These are phyloP conservation scores for Phyllosticta citribraziliensis DNA, from an alignment of 2,329 filamentous ascomycete genomes.

Conservation along the genomic window DNA sequence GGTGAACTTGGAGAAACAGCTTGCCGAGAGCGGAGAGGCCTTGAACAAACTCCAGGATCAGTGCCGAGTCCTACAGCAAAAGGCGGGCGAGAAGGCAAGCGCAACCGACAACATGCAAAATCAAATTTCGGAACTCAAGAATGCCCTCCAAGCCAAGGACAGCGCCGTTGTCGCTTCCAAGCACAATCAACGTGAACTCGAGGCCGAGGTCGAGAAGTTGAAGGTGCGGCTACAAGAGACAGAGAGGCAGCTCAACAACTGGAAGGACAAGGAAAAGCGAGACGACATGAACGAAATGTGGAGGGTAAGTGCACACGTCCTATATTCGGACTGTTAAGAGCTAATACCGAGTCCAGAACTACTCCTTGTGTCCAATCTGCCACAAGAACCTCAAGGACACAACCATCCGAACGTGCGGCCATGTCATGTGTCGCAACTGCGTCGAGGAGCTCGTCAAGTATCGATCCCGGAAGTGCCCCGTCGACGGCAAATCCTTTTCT, in stretches of 20 bases:
- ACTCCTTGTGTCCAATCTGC: conserved; percentile 77
- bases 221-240: conserved; percentile 67
- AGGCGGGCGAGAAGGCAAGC: conserved; percentile 59
- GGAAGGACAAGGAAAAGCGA: conserved; percentile 57
- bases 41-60: conserved; percentile 62
- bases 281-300: conserved; percentile 11
- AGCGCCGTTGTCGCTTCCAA: conserved; percentile 55
- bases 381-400: conserved; percentile 91
- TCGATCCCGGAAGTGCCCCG: conserved; percentile 89
- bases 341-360: conserved; percentile 3
- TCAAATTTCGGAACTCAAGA: conserved; percentile 69
- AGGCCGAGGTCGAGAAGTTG: conserved; percentile 68
- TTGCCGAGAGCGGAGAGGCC: conserved; percentile 70
- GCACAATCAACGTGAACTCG: conserved; percentile 48
- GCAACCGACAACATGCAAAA: conserved; percentile 61
- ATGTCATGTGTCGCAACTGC: conserved; percentile 86
- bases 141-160: conserved; percentile 67
- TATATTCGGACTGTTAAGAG: neutral
- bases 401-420: conserved; percentile 84
- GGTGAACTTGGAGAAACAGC: conserved; percentile 82
- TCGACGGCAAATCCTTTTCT: conserved; percentile 86
- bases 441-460: conserved; percentile 83
- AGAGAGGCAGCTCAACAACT: conserved; percentile 73
- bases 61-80: conserved; percentile 64
- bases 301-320: conserved; percentile 40